Evolutionary conservation across 305 asterid species (phyloP).

Genomic region (Rubia balearica): DNA sequence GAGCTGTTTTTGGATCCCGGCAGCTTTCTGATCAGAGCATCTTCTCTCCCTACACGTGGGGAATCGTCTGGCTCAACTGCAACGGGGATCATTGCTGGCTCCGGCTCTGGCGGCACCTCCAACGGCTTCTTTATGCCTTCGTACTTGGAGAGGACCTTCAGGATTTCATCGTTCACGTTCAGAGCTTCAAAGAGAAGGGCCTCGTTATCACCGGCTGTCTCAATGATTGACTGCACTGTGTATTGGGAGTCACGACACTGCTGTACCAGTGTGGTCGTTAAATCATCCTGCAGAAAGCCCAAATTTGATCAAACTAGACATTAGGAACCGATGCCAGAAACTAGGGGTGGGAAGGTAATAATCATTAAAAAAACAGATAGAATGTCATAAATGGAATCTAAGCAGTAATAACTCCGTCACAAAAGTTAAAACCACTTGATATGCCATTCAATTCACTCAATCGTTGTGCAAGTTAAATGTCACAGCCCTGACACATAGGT

Average conservation of each 20-base stretch:
- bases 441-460: too few relatives aligned
- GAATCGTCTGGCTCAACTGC: slow-evolving; percentile 85
- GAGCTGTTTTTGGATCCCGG: slow-evolving; percentile 31
- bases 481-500: too few relatives aligned
- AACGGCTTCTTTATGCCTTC: slow-evolving; percentile 65
- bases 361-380: too few relatives aligned
- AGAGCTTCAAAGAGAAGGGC: slow-evolving; percentile 93
- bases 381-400: too few relatives aligned
- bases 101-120: slow-evolving; percentile 51
- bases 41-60: slow-evolving; percentile 62
- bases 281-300: slow-evolving; percentile 58
- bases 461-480: too few relatives aligned
- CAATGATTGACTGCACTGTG: slow-evolving; percentile 76
- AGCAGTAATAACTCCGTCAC: too few relatives aligned
- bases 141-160: slow-evolving; percentile 66
- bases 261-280: slow-evolving; percentile 64
- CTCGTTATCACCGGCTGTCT: slow-evolving; percentile 83
- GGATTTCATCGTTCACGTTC: slow-evolving; percentile 84
- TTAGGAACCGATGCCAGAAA: not conserved
- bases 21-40: slow-evolving; percentile 54
- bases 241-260: slow-evolving; percentile 80
- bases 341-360: too few relatives aligned
- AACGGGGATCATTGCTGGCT: slow-evolving; percentile 91
- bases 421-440: too few relatives aligned
- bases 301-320: slow-evolving; percentile 3